A percentile compares a stretch with the other conserved stretches of the same genome.
These are phyloP conservation scores for Colletotrichum sp. DNA, from an alignment of 2,329 filamentous ascomycete species.

Conservation along the genomic window DNA sequence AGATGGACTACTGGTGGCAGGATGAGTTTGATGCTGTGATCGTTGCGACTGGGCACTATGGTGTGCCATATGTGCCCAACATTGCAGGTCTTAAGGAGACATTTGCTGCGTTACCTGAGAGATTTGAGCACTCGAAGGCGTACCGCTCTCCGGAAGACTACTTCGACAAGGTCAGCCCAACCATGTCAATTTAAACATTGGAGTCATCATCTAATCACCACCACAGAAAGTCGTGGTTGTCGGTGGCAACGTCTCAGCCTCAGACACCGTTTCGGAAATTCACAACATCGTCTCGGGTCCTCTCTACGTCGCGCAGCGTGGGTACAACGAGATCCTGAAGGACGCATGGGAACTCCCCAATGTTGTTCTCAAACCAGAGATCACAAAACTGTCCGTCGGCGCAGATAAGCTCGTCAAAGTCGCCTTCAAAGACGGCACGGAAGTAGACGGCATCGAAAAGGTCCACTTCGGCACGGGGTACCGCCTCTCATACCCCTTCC, in stretches of 20 bases:
- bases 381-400: constrained; percentile 42
- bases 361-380: constrained; percentile 46
- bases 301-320: constrained; percentile 52
- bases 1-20: constrained; percentile 44
- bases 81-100: constrained; percentile 45
- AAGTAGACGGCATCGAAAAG: constrained; percentile 54
- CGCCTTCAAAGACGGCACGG: constrained; percentile 55
- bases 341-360: constrained; percentile 61
- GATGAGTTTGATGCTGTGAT: constrained; percentile 46
- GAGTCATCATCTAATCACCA: not conserved
- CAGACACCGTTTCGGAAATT: constrained; percentile 61
- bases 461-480: constrained; percentile 67
- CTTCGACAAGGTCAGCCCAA: constrained; percentile 19
- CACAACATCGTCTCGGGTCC: constrained; percentile 49
- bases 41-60: constrained; percentile 46
- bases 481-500: constrained; percentile 60
- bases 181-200: constrained; percentile 6
- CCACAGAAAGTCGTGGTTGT: constrained; percentile 57
- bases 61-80: constrained; percentile 41
- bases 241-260: constrained; percentile 61
- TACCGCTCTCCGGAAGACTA: constrained; percentile 34
- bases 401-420: constrained; percentile 36
- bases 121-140: constrained; percentile 44
- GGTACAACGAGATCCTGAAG: constrained; percentile 48
- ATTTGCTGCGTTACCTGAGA: constrained; percentile 37